Percentiles rank a stretch among this genome's conserved stretches.
These are phyloP conservation scores for Larix sibirica DNA, from an alignment of 83 land plant genomes.

Conservation along the genomic window DNA sequence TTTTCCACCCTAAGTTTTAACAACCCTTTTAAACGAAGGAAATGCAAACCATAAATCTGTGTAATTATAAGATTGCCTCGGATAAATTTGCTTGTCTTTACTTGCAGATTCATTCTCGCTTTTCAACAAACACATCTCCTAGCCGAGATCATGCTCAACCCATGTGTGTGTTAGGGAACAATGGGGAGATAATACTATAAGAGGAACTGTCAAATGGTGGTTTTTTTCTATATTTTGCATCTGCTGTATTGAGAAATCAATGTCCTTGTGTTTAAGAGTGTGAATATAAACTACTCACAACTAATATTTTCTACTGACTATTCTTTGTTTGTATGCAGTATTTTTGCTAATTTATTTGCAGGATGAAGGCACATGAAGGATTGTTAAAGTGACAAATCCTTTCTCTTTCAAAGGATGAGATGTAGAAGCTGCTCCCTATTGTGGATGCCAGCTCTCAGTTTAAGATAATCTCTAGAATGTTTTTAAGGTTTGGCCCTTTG, in stretches of 20 bases:
- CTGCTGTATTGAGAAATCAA: too few relatives aligned
- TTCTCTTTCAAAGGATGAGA: constrained; percentile 76
- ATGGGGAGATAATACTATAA: too few relatives aligned
- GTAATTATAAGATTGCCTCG: not conserved
- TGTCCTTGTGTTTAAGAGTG: too few relatives aligned
- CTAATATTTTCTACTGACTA: not conserved
- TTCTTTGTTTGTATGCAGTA: not conserved
- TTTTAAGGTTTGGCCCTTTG: not conserved
- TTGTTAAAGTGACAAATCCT: constrained; percentile 81
- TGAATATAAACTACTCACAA: too few relatives aligned
- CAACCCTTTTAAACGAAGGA: not conserved
- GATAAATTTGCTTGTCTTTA: not conserved
- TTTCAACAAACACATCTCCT: constrained; percentile 98
- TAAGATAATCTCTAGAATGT: constrained; percentile 56
- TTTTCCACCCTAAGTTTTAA: not conserved
- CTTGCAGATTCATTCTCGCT: constrained; percentile 89
- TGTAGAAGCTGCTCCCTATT: constrained; percentile 94
- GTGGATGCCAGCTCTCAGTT: constrained; percentile 98
- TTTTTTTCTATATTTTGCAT: too few relatives aligned
- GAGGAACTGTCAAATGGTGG: too few relatives aligned
- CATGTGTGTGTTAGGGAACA: too few relatives aligned
- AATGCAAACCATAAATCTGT: not conserved
- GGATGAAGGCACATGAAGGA: constrained; percentile 99
- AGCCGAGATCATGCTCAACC: constrained; percentile 99
- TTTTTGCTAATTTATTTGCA: constrained; percentile 17